phyloP scores from a whole-genome alignment of 331 rosid species.

The Quercus phellos region DNA sequence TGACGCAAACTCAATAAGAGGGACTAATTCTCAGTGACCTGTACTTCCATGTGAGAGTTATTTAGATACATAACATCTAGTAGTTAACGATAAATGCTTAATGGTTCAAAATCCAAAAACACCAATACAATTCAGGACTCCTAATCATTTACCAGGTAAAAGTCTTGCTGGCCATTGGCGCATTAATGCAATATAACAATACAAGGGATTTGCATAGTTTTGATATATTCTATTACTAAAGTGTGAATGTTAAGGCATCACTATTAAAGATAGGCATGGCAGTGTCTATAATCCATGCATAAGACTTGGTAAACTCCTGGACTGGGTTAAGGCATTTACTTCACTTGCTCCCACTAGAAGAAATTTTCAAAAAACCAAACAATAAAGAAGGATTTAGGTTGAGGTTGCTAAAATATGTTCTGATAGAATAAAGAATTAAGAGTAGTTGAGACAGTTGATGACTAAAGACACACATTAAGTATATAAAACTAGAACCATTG shows the following conservation, averaged over 20 bases:
- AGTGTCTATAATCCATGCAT: background rate
- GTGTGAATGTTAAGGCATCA: background rate
- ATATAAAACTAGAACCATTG: background rate
- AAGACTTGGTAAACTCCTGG: conserved; percentile 8
- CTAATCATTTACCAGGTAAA: too few relatives aligned
- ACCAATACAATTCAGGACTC: too few relatives aligned
- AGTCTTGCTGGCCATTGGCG: too few relatives aligned
- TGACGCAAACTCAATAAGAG: too few relatives aligned
- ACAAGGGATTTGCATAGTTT: too few relatives aligned
- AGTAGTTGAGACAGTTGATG: conserved; percentile 15
- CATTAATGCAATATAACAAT: too few relatives aligned
- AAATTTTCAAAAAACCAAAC: conserved; percentile 13
- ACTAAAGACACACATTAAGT: background rate
- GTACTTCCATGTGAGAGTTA: too few relatives aligned
- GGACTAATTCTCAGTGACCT: too few relatives aligned
- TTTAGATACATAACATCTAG: too few relatives aligned
- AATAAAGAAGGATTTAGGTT: conserved; percentile 6
- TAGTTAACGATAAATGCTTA: too few relatives aligned
- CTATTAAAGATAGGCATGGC: background rate
- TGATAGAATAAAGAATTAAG: background rate
- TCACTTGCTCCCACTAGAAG: background rate
- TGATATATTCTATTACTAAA: too few relatives aligned
- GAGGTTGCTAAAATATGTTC: background rate
- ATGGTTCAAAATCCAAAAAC: too few relatives aligned
- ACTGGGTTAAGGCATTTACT: conserved; percentile 18